phyloP scores from a whole-genome alignment of 2,329 filamentous ascomycete species.

The Xylaria hypoxylon region DNA sequence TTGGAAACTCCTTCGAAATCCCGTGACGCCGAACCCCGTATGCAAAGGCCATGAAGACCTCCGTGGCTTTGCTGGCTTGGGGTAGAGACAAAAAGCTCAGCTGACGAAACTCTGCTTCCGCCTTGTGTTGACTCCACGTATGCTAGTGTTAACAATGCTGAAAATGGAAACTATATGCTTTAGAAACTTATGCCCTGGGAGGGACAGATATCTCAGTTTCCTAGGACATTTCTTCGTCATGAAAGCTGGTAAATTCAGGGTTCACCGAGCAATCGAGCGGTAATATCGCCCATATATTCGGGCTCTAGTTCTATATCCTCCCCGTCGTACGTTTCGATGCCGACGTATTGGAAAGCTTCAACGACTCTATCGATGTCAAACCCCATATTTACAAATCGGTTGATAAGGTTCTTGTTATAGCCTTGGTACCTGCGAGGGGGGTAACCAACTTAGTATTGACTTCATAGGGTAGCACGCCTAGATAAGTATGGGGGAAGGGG shows the following conservation, averaged over 20 bases:
- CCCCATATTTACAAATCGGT: slow-evolving; percentile 89
- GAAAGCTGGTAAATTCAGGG: slow-evolving; percentile 43
- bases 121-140: slow-evolving; percentile 14
- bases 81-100: background rate
- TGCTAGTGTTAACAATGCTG: slow-evolving; percentile 21
- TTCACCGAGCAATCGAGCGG: slow-evolving; percentile 85
- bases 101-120: slow-evolving; percentile 1
- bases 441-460: slow-evolving; percentile 28
- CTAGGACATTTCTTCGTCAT: background rate
- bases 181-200: background rate
- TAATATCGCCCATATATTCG: slow-evolving; percentile 90
- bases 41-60: slow-evolving; percentile 28
- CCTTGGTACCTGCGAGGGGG: slow-evolving; percentile 76
- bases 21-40: slow-evolving; percentile 26
- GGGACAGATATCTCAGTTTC: background rate
- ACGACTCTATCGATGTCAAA: slow-evolving; percentile 91
- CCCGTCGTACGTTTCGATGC: slow-evolving; percentile 82
- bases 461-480: background rate
- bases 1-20: slow-evolving; percentile 1
- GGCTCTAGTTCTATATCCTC: slow-evolving; percentile 89
- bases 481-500: background rate
- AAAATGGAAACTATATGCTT: background rate
- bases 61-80: slow-evolving; percentile 1
- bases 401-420: slow-evolving; percentile 85
- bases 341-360: slow-evolving; percentile 81